These are phyloP conservation scores for Cercospora zeina DNA, from an alignment of 2,329 filamentous ascomycete species.

Conservation along the genomic window DNA sequence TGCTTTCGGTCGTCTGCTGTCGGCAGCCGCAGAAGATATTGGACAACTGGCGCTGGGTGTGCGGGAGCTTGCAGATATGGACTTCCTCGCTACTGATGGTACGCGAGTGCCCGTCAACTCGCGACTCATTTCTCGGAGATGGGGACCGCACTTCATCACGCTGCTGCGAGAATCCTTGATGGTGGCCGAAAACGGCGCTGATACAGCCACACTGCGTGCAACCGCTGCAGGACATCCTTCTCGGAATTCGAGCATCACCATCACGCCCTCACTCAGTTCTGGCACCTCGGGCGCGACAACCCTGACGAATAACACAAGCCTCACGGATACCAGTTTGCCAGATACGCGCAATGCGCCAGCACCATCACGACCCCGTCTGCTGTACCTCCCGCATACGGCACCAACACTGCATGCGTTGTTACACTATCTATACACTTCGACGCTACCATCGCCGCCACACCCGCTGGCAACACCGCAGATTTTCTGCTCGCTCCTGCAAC, in stretches of 20 bases:
- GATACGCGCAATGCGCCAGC: conserved; percentile 57
- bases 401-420: conserved; percentile 87
- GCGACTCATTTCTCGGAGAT: conserved; percentile 78
- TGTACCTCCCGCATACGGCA: conserved; percentile 91
- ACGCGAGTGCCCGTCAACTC: conserved; percentile 94
- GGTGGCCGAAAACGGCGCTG: conserved; percentile 63
- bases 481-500: conserved; percentile 88
- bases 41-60: conserved; percentile 76
- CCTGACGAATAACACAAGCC: conserved; percentile 49
- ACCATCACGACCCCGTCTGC: conserved; percentile 71
- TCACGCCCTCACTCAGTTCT: conserved; percentile 66
- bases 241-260: conserved; percentile 81
- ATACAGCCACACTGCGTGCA: conserved; percentile 73
- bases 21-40: conserved; percentile 77
- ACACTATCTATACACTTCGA: conserved; percentile 90
- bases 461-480: conserved; percentile 90
- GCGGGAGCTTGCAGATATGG: conserved; percentile 93
- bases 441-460: conserved; percentile 73
- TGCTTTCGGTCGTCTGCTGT: conserved; percentile 74
- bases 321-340: conserved; percentile 47
- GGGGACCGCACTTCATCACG: conserved; percentile 95
- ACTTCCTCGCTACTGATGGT: conserved; percentile 85
- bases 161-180: conserved; percentile 77
- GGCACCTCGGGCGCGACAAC: conserved; percentile 44
- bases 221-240: conserved; percentile 53